Base-by-base conservation (phyloP, 805 yeast species). In the Teunomyces cretensis region DNA sequence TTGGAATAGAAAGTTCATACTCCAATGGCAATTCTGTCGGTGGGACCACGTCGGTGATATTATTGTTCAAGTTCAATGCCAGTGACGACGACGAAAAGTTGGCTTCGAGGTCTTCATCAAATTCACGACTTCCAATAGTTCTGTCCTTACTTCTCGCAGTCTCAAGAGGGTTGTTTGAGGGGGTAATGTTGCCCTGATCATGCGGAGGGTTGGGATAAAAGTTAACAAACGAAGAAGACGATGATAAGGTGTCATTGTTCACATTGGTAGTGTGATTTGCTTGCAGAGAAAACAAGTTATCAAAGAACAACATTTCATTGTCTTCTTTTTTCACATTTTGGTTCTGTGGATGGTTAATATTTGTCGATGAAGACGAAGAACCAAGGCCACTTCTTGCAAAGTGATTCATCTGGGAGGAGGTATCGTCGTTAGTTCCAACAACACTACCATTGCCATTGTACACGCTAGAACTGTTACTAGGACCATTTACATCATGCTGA, bases 311-410 rank as follows among this genome's bases (percentile, higher is more conserved):
- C 9, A 45, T 13, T 6, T 39, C 35, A 4, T 24, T 12, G n/a
- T 45, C 48, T 33, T 45, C 48, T 9, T 30, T 36, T 6, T 45
- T 39, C 2, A 16, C 7, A 6, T 11, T 14, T 14, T 11, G 28
- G n/a, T 22, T 35, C 22, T 44, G 36, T 2, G 22, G 12, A 6
- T 28, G 12, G 3, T 33, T 14, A 5, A 30, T 22, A 15, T 41
- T 41, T 9, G 42, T 31, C 2, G 42, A 41, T 4, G 48, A 45
- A 1, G 31, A 13, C 12, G 32, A 16, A 8, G 50, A 40, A 6
- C 52, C 54, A 33, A 51, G 39, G 1, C 54, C 54, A 3, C 47
- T 44, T 26, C 52, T 41, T 28, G 50, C 54, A 41, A 51, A 51
- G 32, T 51, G 54, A 16, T 45, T 44, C 39, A 33, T 41, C 8